Conservation (phyloP, 495 filamentous ascomycete species). For the Tuber magnatum region DNA sequence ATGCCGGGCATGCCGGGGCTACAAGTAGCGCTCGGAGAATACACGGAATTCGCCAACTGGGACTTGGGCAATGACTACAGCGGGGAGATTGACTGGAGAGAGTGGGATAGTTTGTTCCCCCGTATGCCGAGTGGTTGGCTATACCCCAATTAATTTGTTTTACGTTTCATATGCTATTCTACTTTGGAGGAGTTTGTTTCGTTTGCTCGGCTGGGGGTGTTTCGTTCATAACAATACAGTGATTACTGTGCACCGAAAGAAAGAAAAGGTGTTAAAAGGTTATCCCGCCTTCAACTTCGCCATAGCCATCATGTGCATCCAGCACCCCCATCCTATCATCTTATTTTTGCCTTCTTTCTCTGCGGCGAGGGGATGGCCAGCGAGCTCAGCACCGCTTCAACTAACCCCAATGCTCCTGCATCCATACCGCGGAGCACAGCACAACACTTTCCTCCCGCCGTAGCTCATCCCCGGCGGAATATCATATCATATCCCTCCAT, state of each 20-base stretch:
- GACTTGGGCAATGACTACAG: slow-evolving; percentile 33
- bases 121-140: slow-evolving; percentile 13
- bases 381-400: neutral
- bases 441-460: neutral
- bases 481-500: neutral
- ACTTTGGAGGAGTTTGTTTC: neutral
- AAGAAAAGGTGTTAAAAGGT: neutral
- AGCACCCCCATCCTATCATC: neutral
- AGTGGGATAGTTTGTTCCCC: slow-evolving; percentile 33
- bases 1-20: neutral
- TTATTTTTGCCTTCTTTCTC: neutral
- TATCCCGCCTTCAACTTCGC: neutral
- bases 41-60: slow-evolving; percentile 29
- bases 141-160: neutral
- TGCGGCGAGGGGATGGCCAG: neutral
- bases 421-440: neutral
- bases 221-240: too few species aligned
- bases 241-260: too few species aligned
- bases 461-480: neutral
- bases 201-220: too few species aligned
- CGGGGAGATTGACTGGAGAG: slow-evolving; percentile 29
- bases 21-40: neutral
- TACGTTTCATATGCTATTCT: neutral
- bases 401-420: neutral
- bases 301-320: neutral